These are phyloP conservation scores for Phylloporus sp. DNA, from an alignment of 768 basidiomycete genomes.

Conservation along the genomic window DNA sequence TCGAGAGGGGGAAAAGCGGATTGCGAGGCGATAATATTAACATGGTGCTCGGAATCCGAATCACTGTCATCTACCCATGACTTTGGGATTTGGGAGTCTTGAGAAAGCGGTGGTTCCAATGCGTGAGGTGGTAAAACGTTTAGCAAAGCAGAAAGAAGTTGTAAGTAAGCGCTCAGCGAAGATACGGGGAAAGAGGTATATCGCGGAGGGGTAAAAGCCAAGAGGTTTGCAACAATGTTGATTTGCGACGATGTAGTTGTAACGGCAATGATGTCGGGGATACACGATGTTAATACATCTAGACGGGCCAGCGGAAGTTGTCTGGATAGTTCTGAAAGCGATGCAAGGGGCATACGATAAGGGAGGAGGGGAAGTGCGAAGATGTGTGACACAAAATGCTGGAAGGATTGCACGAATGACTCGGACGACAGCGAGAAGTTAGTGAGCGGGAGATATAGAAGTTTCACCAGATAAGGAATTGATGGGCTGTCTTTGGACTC, in stretches of 20 bases:
- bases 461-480: constrained; percentile 27
- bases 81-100: constrained; percentile 7
- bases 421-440: constrained; percentile 32
- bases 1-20: constrained; percentile 46
- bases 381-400: constrained; percentile 48
- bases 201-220: constrained; percentile 60
- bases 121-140: constrained; percentile 49
- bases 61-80: constrained; percentile 35
- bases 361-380: constrained; percentile 76
- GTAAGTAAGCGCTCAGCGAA: constrained; percentile 51
- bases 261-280: constrained; percentile 29
- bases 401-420: constrained; percentile 30
- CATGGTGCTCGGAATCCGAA: constrained; percentile 35
- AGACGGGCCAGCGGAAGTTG: constrained; percentile 54
- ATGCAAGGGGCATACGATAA: constrained; percentile 60
- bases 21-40: constrained; percentile 35
- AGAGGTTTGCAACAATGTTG: constrained; percentile 71
- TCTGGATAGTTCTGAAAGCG: constrained; percentile 62
- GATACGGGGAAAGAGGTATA: constrained; percentile 46
- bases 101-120: constrained; percentile 42
- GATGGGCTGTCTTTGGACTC: constrained; percentile 47
- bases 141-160: constrained; percentile 49
- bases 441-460: constrained; percentile 23
- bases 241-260: constrained; percentile 35
- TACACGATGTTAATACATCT: constrained; percentile 29